Conservation (phyloP, 495 filamentous ascomycete species). For the Cenococcum geophilum region DNA sequence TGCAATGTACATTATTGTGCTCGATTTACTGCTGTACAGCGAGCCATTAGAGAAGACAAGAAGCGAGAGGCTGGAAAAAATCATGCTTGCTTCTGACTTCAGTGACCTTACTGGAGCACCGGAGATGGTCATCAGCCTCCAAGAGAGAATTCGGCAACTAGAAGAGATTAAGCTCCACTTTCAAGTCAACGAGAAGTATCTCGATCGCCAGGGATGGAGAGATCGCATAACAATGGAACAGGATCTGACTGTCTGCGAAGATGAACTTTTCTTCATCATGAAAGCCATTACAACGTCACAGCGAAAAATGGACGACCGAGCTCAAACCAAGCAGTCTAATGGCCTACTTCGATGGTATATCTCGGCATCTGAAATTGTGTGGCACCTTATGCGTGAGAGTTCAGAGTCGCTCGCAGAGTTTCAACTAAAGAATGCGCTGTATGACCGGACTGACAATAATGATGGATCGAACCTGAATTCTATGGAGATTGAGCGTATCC, state of each 20-base stretch:
- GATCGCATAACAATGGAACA: slow-evolving; percentile 79
- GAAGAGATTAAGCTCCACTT: slow-evolving; percentile 97
- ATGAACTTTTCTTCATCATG: slow-evolving; percentile 99
- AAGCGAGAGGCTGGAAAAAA: slow-evolving; percentile 89
- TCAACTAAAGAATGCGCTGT: slow-evolving; percentile 80
- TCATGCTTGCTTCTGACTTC: slow-evolving; percentile 99
- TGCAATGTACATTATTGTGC: slow-evolving; percentile 92
- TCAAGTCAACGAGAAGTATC: slow-evolving; percentile 78
- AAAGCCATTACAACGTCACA: slow-evolving; percentile 98
- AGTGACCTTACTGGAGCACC: slow-evolving; percentile 91
- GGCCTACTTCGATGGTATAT: slow-evolving; percentile 86
- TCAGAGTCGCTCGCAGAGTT: slow-evolving; percentile 89
- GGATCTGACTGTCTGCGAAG: slow-evolving; percentile 82
- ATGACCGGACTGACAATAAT: slow-evolving; percentile 89
- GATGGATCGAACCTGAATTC: slow-evolving; percentile 94
- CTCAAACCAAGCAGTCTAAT: slow-evolving; percentile 55
- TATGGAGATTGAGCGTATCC: slow-evolving; percentile 75
- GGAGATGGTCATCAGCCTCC: slow-evolving; percentile 85
- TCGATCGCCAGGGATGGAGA: slow-evolving; percentile 88
- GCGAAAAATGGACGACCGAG: slow-evolving; percentile 69
- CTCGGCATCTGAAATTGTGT: slow-evolving; percentile 84
- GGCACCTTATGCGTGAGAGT: slow-evolving; percentile 85
- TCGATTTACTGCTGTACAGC: slow-evolving; percentile 89
- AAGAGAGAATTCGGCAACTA: slow-evolving; percentile 85
- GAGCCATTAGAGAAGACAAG: slow-evolving; percentile 94